These are phyloP conservation scores for Aspergillus costaricaensis DNA, from an alignment of 2,329 filamentous ascomycete species.

Conservation along the genomic window DNA sequence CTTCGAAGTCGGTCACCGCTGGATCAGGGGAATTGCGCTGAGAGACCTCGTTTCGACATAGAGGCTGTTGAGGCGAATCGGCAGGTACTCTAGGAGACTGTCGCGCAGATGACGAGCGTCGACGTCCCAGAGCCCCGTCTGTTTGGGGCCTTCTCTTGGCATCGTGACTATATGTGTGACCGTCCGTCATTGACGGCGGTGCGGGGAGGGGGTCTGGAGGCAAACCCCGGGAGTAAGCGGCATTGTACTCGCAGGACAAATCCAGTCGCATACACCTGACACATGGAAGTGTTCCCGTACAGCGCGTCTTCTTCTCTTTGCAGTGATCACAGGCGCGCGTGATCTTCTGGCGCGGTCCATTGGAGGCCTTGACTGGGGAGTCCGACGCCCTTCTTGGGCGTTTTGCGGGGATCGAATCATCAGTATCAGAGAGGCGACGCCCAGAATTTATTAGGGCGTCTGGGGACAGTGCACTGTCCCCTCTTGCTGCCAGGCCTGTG, in stretches of 20 bases:
- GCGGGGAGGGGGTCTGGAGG: constrained; percentile 37
- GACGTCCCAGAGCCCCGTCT: constrained; percentile 7
- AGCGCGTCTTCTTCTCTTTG: constrained; percentile 42
- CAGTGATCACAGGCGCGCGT: constrained; percentile 43
- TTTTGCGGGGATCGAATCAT: constrained; percentile 6
- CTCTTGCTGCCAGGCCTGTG: neutral
- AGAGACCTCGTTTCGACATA: constrained; percentile 20
- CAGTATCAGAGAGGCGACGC: neutral
- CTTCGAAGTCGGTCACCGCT: constrained; percentile 53
- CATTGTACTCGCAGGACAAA: constrained; percentile 38
- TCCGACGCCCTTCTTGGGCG: constrained; percentile 37
- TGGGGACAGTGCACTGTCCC: neutral
- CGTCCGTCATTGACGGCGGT: constrained; percentile 17
- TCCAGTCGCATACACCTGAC: constrained; percentile 36
- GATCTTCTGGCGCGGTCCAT: constrained; percentile 37
- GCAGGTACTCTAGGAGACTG: constrained; percentile 4
- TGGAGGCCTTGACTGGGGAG: constrained; percentile 20
- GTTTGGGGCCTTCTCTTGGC: constrained; percentile 1
- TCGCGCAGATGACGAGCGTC: constrained; percentile 6
- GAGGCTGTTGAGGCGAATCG: constrained; percentile 5
- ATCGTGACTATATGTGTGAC: constrained; percentile 10
- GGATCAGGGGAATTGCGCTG: constrained; percentile 48
- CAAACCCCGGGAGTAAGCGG: constrained; percentile 39
- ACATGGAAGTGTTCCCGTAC: constrained; percentile 41
- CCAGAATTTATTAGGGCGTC: neutral